A percentile compares a stretch with the other conserved stretches of the same genome.
Conservation (phyloP, 2,329 filamentous ascomycete species). For the Daldinia sp. region DNA sequence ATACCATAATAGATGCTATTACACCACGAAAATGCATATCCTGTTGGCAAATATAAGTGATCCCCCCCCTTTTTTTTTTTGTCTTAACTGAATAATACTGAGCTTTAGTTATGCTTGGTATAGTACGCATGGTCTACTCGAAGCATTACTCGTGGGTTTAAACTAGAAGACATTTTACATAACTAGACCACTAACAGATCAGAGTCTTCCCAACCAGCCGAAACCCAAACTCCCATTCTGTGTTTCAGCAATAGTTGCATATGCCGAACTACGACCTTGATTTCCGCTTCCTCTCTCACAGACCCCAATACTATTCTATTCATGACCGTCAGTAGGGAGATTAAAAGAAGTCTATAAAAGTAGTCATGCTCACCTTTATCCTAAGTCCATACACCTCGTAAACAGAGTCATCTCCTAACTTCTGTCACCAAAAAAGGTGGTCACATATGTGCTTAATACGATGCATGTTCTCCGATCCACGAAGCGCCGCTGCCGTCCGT, state of each 20-base stretch:
- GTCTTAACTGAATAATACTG: not conserved
- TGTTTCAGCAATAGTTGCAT: not conserved
- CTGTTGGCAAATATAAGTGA: not conserved
- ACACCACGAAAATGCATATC: not conserved
- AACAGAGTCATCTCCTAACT: not conserved
- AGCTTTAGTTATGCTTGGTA: not conserved
- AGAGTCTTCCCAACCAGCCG: not conserved
- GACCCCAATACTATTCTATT: not conserved
- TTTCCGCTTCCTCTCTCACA: not conserved
- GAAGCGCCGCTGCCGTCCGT: not conserved
- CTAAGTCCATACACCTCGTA: not conserved
- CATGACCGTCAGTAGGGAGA: not conserved
- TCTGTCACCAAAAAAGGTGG: not conserved
- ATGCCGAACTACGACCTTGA: not conserved
- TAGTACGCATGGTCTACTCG: not conserved
- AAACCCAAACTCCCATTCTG: not conserved
- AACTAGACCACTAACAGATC: not conserved
- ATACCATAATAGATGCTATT: not conserved
- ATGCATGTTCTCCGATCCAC: not conserved
- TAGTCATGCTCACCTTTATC: slow-evolving; percentile 10
- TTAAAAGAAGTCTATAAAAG: not conserved
- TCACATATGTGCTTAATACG: too few species aligned
- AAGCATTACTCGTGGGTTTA: not conserved
- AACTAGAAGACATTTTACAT: not conserved
- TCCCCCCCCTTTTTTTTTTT: too few species aligned